Base-by-base conservation (phyloP, 225 moss, liverwort and hornwort genomes). In the Anthoceros angustus region DNA sequence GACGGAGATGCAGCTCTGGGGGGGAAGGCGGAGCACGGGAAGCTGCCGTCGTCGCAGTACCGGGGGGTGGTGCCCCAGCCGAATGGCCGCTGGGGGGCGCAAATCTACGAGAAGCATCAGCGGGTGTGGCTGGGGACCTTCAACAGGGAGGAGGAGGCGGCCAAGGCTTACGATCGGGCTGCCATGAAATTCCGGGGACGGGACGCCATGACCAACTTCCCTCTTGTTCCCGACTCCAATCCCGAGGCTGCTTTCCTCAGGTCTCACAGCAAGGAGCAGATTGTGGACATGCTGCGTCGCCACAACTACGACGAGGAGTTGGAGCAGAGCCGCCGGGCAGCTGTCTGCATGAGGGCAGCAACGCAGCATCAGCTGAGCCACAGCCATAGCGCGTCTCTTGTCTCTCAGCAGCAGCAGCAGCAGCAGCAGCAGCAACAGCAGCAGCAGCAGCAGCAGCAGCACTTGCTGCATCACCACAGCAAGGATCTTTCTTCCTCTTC, bases 51-150 rank as follows among this genome's bases (percentile, higher is more conserved):
- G 18, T 98, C 98, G 7, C 98, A 98, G 42, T 98, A 88, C 68
- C 98, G 98, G 23, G 98, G 98, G 68, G 98, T 98, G 20, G 98
- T 98, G 45, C 98, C 98, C 7, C 98, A 98, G 70, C 92, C 98
- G 4, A 98, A 98, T 64, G 98, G 98, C 66, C 77, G 98, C 63
- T 98, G 98, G 98, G 98, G 98, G 45, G 92, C 92, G 41, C 98
- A 98, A 72, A 98, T 98, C 73, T 98, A 98, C 70, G 98, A 98
- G 71, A 98, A 98, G 71, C 98, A 98, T 64, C 98, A 98, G 62
- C 83, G 98, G 15, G 92, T 98, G 9, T 98, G 98, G 98, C 71
- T 98, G 64, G 98, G 98, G 40, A 98, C 98, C 64, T 98, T 98
- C 81, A 92, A 98, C 67, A 83, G 92, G 41, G 98, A 98, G 64